Base-by-base conservation (phyloP, 1,284 basidiomycete genomes). In the Exobasidium cylindrosporum region DNA sequence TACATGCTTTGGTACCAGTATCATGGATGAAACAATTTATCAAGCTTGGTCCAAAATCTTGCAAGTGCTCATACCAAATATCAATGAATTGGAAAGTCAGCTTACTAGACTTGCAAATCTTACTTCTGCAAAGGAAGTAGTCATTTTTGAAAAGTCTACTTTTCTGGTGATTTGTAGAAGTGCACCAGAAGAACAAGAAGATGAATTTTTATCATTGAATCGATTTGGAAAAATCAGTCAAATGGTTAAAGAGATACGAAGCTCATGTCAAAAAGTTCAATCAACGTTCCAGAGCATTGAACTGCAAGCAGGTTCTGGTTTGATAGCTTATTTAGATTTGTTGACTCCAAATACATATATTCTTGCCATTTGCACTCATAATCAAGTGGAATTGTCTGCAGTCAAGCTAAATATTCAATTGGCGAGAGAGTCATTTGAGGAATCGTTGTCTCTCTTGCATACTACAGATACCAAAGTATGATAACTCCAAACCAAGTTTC, bases 41-140 rank as follows among this genome's bases (percentile, higher is more conserved):
- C 91, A 90, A 91, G 95, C 96, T 10, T 98, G 95, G 96, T 97
- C 96, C 28, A 87, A 87, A 65, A 96, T 99, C 68, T 92, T 99
- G 6, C 92, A 97, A 75, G 92, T 92, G 10, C 85, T 97, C 66
- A 96, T 98, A 61, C 96, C 96, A 1, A 96, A 97, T 68, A 89
- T 93, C 32, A 83, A 87, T n/a, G 87, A 91, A 44, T 87, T 99
- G 44, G 89, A 89, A 7, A 86, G 85, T 61, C 92, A 97, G 74
- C 85, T 99, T 5, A 86, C 87, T 10, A 89, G 87, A 54, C 88
- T 98, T 63, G 89, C 92, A 11, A 84, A 87, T 52, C 87, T 91
- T 1, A 92, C 91, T 76, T 88, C 86, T 62, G 93, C 94, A 1
- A 89, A 89, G 1, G 96, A 99, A 81, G 92, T 94, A 56, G 89